Percentiles rank a stretch among this genome's conserved stretches.
Evolutionary conservation across 352 stramenopile genomes (phyloP).

Genomic region (Thraustotheca clavata): DNA sequence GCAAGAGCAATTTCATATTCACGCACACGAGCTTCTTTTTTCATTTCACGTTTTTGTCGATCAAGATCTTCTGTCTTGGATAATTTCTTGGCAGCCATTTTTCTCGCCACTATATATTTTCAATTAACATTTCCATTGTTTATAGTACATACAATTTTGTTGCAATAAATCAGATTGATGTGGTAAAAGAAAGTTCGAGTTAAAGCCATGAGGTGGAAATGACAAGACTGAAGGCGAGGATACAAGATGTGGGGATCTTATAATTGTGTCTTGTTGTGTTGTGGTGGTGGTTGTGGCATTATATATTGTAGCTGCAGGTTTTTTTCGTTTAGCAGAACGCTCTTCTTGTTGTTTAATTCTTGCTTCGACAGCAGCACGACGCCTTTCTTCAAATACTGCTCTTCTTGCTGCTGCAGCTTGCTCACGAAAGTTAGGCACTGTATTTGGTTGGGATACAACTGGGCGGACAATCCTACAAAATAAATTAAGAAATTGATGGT

Average conservation of each 20-base stretch:
- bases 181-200: background rate
- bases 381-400: background rate
- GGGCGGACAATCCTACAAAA: background rate
- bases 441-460: background rate
- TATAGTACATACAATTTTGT: background rate
- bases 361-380: background rate
- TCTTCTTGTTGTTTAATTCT: background rate
- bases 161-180: background rate
- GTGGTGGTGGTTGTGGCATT: background rate
- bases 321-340: background rate
- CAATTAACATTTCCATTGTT: background rate
- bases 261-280: background rate
- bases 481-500: too few species aligned
- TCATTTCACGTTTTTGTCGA: background rate
- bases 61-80: background rate
- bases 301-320: background rate
- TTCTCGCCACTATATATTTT: background rate
- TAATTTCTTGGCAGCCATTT: background rate
- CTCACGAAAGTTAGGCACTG: slow-evolving; percentile 7
- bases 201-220: background rate
- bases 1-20: background rate
- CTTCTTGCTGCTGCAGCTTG: background rate
- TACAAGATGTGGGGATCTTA: background rate
- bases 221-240: background rate
- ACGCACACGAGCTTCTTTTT: background rate